Percentiles rank a stretch among this genome's conserved stretches.
phyloP scores from a whole-genome alignment of 1,284 basidiomycete species.

The Leccinum pachyderme region DNA sequence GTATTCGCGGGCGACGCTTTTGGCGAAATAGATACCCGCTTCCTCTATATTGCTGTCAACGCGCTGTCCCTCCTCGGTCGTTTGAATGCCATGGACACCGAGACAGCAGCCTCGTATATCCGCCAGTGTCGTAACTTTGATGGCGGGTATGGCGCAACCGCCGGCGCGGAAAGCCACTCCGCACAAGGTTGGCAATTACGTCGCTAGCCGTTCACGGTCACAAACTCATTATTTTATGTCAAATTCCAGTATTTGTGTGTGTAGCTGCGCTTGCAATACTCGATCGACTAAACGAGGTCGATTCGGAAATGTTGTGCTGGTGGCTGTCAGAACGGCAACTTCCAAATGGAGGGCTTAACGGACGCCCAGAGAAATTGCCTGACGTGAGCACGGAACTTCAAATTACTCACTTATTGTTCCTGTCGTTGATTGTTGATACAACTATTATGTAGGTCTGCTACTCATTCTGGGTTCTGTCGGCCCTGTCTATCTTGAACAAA shows the following conservation, averaged over 20 bases:
- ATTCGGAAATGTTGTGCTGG: conserved; percentile 76
- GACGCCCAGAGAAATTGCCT: conserved; percentile 96
- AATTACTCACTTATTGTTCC: not conserved
- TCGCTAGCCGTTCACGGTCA: not conserved
- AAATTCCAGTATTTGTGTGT: conserved; percentile 81
- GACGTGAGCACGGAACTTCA: conserved; percentile 65
- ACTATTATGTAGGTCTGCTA: conserved; percentile 78
- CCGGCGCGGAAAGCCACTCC: conserved; percentile 91
- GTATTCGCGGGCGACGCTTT: conserved; percentile 87
- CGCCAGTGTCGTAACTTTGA: conserved; percentile 88
- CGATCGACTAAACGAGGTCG: conserved; percentile 75
- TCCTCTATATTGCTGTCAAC: conserved; percentile 84
- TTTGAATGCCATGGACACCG: conserved; percentile 60
- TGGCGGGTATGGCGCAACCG: conserved; percentile 85
- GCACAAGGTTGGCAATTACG: conserved; percentile 66
- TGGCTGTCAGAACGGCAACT: conserved; percentile 95
- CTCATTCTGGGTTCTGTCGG: conserved; percentile 94
- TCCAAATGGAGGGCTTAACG: conserved; percentile 92
- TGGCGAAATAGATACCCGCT: conserved; percentile 92
- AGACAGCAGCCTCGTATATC: conserved; percentile 75
- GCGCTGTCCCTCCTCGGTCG: conserved; percentile 81
- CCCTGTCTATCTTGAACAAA: conserved; percentile 82
- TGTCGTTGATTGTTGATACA: not conserved
- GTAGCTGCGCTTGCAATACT: conserved; percentile 86
- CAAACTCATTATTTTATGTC: not conserved